Evolutionary conservation across 345 rosid species (phyloP), one percentile per base, ranked within the genome.

Genomic region (Passiflora organensis): DNA sequence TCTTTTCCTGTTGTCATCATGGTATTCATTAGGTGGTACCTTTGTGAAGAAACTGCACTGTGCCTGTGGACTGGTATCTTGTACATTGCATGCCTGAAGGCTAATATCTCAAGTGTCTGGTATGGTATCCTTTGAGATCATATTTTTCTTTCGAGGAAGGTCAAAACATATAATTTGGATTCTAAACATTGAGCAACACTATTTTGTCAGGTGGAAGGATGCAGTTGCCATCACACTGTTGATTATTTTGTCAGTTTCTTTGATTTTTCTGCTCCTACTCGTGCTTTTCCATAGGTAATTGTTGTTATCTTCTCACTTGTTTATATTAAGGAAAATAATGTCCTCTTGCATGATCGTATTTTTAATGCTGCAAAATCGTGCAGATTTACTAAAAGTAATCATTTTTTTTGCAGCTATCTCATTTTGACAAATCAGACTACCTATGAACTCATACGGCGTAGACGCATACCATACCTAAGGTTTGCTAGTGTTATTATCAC

Each of bases 381-480:
- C 34, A 28, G 34, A 28, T 28, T 28, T 28, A 28, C 34, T 28
- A 8, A 28, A 28, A 28, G 34, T 28, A 28, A 28, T 8, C 3
- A 28, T 28, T 8, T 28, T 28, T 28, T 62, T 10, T 77, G 76
- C 89, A 93, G 96, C 85, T 94, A 89, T 76, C 93, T 89, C 65
- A 70, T 89, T 75, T 68, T 86, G 56, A 94, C 97, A 21, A 89
- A 87, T 79, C 96, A 94, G 74, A 86, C 96, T 34, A 87, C 97
- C 45, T 89, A 82, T 67, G 99, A 93, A 69, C 96, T 93, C 11
- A 91, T 89, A 59, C 83, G 95, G 63, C 94, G 95, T 6, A 86
- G 84, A 60, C 94, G 95, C 52, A 84, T 93, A 56, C 77, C 76
- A 15, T 93, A 84, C 78, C 62, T 91, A 69, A 87, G 97, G 96